Conservation (phyloP, 2,329 filamentous ascomycete species). For the Apiospora phragmitis region DNA sequence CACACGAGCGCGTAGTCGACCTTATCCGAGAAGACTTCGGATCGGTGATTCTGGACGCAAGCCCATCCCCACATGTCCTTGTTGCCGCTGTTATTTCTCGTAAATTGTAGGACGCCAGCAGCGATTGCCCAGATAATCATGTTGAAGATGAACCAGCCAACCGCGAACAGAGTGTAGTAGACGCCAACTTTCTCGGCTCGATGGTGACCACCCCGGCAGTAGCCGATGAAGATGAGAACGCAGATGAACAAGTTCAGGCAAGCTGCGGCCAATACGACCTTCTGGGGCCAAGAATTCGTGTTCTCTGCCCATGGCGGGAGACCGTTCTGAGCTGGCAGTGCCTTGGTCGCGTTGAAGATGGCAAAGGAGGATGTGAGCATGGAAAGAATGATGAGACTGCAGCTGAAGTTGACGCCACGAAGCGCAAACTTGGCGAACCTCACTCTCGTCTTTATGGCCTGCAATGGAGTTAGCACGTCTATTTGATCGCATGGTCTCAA, state of each 20-base stretch:
- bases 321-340: conserved; percentile 72
- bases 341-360: conserved; percentile 88
- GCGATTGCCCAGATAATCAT: conserved; percentile 90
- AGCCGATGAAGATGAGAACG: conserved; percentile 77
- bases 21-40: conserved; percentile 74
- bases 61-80: conserved; percentile 98
- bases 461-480: conserved; percentile 13
- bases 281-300: conserved; percentile 87
- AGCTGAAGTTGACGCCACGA: conserved; percentile 95
- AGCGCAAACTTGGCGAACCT: conserved; percentile 92
- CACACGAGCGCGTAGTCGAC: conserved; percentile 90
- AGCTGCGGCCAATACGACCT: conserved; percentile 75
- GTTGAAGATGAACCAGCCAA: conserved; percentile 91
- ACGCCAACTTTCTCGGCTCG: conserved; percentile 90
- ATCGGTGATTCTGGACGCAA: conserved; percentile 85
- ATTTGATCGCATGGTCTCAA: not conserved
- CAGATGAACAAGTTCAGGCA: conserved; percentile 80
- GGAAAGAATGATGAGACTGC: conserved; percentile 88
- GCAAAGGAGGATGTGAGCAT: conserved; percentile 86
- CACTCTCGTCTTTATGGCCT: conserved; percentile 93
- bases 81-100: conserved; percentile 69
- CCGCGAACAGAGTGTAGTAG: conserved; percentile 93
- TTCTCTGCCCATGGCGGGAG: conserved; percentile 81
- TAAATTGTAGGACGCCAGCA: conserved; percentile 79
- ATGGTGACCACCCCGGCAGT: conserved; percentile 84